phyloP scores from a whole-genome alignment of 495 filamentous ascomycete genomes.

The Xylaria cubensis region DNA sequence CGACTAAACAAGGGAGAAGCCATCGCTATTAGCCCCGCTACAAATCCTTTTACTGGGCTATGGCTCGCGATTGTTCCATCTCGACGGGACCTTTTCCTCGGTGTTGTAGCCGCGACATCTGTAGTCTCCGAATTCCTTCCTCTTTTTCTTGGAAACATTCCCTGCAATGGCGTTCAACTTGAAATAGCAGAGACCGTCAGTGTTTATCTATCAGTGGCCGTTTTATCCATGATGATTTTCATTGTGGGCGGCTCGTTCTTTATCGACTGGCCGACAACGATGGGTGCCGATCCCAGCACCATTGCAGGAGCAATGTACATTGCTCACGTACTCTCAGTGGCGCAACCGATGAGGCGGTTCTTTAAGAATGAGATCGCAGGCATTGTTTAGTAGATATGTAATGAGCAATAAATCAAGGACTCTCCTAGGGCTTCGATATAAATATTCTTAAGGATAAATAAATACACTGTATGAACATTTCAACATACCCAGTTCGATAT shows the following conservation, averaged over 20 bases:
- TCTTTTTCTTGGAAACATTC: conserved; percentile 38
- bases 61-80: conserved; percentile 28
- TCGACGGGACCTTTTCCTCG: conserved; percentile 38
- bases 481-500: not conserved
- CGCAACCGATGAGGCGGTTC: conserved; percentile 15
- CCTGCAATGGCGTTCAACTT: conserved; percentile 38
- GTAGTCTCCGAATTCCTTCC: conserved; percentile 43
- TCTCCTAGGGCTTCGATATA: not conserved
- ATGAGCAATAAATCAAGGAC: not conserved
- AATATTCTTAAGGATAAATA: conserved; percentile 2
- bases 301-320: conserved; percentile 43
- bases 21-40: conserved; percentile 31
- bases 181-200: conserved; percentile 35
- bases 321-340: conserved; percentile 23
- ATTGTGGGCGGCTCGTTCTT: conserved; percentile 39
- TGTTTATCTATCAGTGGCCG: conserved; percentile 35
- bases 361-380: not conserved
- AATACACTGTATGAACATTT: not conserved
- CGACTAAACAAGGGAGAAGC: conserved; percentile 32
- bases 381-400: not conserved
- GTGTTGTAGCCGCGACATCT: conserved; percentile 33
- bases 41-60: conserved; percentile 42
- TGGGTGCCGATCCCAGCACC: conserved; percentile 44
- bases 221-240: conserved; percentile 40
- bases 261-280: conserved; percentile 38